Conservation (phyloP, 257 asterid species). For the Handroanthus guayacan region DNA sequence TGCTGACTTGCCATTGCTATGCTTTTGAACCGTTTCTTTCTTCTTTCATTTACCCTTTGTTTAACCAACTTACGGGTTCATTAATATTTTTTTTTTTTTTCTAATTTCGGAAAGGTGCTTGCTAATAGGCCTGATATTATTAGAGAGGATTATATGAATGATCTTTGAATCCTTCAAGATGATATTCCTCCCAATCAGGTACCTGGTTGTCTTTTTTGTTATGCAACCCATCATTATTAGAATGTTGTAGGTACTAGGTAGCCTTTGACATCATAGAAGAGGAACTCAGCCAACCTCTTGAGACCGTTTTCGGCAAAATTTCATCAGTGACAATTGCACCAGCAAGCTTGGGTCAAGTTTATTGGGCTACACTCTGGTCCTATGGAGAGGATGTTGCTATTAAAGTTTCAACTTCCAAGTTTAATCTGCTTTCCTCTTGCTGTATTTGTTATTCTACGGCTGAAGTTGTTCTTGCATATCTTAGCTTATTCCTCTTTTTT, state of each 20-base stretch:
- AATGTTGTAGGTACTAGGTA: too few species aligned
- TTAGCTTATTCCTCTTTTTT: slow-evolving; percentile 21
- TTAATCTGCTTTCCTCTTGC: slow-evolving; percentile 17
- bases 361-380: slow-evolving; percentile 83
- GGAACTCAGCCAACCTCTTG: too few species aligned
- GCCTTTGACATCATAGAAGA: too few species aligned
- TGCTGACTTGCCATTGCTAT: slow-evolving; percentile 22
- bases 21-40: slow-evolving; percentile 5
- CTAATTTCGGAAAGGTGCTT: slow-evolving; percentile 64
- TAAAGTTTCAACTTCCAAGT: slow-evolving; percentile 61
- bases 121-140: slow-evolving; percentile 99
- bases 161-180: slow-evolving; percentile 98
- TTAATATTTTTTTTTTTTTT: not conserved
- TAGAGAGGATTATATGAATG: slow-evolving; percentile 98
- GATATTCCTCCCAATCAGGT: slow-evolving; percentile 99
- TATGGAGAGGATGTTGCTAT: slow-evolving; percentile 98
- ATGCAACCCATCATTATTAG: too few species aligned
- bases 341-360: too few species aligned
- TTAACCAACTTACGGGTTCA: slow-evolving; percentile 11
- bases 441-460: slow-evolving; percentile 27
- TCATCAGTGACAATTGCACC: too few species aligned
- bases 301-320: too few species aligned
- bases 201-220: slow-evolving; percentile 30
- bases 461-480: slow-evolving; percentile 26
- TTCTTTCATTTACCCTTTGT: slow-evolving; percentile 4